phyloP scores from a whole-genome alignment of 129 eudicot genomes.

The Calendula officinalis region DNA sequence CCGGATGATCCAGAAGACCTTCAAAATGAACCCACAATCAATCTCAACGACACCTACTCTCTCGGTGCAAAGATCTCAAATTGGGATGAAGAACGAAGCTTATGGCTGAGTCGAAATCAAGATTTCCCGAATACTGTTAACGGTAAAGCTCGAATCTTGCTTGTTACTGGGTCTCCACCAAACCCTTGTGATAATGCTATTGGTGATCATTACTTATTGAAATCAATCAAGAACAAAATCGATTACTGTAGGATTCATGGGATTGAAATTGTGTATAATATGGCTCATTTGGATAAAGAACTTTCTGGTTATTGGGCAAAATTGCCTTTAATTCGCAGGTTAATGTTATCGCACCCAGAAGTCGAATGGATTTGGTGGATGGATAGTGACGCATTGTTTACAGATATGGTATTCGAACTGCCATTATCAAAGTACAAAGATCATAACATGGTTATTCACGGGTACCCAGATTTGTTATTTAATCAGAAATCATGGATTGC shows the following conservation, averaged over 20 bases:
- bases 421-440: conserved; percentile 60
- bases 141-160: conserved; percentile 69
- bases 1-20: conserved; percentile 54
- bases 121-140: conserved; percentile 56
- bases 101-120: conserved; percentile 62
- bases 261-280: conserved; percentile 84
- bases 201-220: conserved; percentile 92
- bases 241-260: conserved; percentile 97
- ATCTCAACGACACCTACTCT: conserved; percentile 52
- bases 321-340: conserved; percentile 69
- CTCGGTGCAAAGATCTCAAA: conserved; percentile 66
- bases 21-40: conserved; percentile 5
- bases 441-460: conserved; percentile 76
- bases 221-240: conserved; percentile 76
- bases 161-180: conserved; percentile 90
- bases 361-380: conserved; percentile 99
- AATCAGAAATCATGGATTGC: conserved; percentile 93
- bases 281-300: conserved; percentile 92
- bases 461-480: conserved; percentile 80
- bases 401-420: conserved; percentile 88
- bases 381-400: conserved; percentile 97
- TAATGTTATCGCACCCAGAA: conserved; percentile 93
- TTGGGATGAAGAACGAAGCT: conserved; percentile 68
- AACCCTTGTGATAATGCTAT: conserved; percentile 89
- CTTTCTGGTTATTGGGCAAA: conserved; percentile 89